Conservation (phyloP, 495 filamentous ascomycete species). For the Penicillium salamii region DNA sequence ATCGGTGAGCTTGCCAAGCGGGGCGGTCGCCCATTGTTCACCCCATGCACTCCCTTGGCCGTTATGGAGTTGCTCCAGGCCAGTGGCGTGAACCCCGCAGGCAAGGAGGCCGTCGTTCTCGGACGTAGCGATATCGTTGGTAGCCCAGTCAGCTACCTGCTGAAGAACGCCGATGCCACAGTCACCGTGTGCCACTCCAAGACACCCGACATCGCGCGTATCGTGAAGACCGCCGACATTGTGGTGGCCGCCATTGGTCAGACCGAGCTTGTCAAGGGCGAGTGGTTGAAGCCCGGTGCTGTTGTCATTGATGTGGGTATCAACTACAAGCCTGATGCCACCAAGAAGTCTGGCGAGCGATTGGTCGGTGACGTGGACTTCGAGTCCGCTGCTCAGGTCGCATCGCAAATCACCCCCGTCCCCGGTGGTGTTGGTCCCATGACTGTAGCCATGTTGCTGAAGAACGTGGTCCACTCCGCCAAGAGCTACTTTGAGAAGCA, state of each 20-base stretch:
- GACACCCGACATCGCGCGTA: slow-evolving; percentile 66
- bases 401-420: slow-evolving; percentile 94
- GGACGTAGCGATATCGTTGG: slow-evolving; percentile 97
- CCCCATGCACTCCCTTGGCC: slow-evolving; percentile 93
- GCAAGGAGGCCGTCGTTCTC: slow-evolving; percentile 92
- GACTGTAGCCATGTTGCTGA: slow-evolving; percentile 94
- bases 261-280: slow-evolving; percentile 83
- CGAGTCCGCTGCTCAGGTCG: slow-evolving; percentile 78
- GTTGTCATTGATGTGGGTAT: slow-evolving; percentile 98
- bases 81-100: slow-evolving; percentile 74
- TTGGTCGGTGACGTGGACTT: slow-evolving; percentile 97
- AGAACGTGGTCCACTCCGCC: slow-evolving; percentile 87
- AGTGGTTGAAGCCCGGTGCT: slow-evolving; percentile 89
- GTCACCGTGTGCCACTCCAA: slow-evolving; percentile 94
- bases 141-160: slow-evolving; percentile 89
- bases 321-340: slow-evolving; percentile 91
- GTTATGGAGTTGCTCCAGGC: slow-evolving; percentile 90
- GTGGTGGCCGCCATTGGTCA: slow-evolving; percentile 90
- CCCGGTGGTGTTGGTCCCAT: slow-evolving; percentile 97
- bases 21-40: slow-evolving; percentile 81
- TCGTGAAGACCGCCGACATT: slow-evolving; percentile 83
- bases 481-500: slow-evolving; percentile 77
- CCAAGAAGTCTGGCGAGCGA: slow-evolving; percentile 87
- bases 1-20: slow-evolving; percentile 96
- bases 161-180: slow-evolving; percentile 93